Conservation (phyloP, 2,329 filamentous ascomycete species). For the Stemphylium beticola region DNA sequence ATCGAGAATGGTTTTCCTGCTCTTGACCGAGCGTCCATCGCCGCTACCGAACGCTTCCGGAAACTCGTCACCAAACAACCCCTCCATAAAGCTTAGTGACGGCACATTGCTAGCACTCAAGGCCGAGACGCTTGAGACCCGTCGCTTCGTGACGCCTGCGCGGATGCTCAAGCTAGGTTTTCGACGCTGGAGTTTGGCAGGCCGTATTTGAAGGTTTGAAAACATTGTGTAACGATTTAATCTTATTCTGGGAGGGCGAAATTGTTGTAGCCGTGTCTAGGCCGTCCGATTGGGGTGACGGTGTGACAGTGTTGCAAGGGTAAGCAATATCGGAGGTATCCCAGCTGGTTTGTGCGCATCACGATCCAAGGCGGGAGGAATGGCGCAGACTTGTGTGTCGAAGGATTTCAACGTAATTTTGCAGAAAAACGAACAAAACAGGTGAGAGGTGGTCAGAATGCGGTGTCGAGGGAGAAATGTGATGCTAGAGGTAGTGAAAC, state of each 20-base stretch:
- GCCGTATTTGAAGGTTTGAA: conserved; percentile 25
- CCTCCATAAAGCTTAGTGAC: conserved; percentile 33
- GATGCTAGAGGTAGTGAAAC: conserved; percentile 17
- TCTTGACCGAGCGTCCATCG: conserved; percentile 15
- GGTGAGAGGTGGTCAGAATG: conserved; percentile 3
- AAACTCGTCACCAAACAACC: conserved; percentile 34
- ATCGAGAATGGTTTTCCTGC: conserved; percentile 25
- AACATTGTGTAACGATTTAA: conserved; percentile 15
- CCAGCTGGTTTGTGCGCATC: not conserved
- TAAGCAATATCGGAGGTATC: not conserved
- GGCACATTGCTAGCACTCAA: conserved; percentile 27
- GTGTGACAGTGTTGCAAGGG: not conserved
- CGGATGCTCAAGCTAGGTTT: conserved; percentile 30
- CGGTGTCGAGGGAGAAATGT: conserved; percentile 7
- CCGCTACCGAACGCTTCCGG: conserved; percentile 26
- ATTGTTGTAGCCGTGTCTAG: not conserved
- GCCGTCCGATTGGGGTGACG: not conserved
- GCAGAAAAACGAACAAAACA: not conserved
- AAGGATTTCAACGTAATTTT: not conserved
- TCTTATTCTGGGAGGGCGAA: not conserved
- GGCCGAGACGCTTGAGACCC: conserved; percentile 22
- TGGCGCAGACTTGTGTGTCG: not conserved
- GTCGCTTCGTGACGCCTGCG: conserved; percentile 30
- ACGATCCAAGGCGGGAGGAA: not conserved
- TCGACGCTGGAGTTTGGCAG: conserved; percentile 28